Conservation (phyloP, 2,329 filamentous ascomycete species). For the Fusarium illudens region DNA sequence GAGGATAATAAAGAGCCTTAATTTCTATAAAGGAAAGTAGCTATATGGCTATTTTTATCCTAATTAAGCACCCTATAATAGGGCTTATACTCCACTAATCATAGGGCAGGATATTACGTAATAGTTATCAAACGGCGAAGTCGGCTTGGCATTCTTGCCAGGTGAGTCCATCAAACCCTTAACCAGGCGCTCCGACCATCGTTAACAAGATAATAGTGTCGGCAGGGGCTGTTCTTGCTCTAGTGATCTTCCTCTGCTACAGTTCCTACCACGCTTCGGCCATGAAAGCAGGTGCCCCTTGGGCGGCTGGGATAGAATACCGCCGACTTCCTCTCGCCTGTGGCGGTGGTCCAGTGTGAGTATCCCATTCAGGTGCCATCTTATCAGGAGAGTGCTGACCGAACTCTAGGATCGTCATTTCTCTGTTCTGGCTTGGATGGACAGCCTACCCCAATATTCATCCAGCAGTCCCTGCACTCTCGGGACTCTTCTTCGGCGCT, state of each 20-base stretch:
- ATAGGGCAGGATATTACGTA: too few relatives aligned
- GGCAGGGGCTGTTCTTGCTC: background rate
- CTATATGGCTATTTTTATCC: too few relatives aligned
- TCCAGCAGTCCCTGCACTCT: background rate
- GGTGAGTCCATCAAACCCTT: background rate
- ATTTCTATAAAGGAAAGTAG: too few relatives aligned
- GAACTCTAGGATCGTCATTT: background rate
- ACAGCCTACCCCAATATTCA: background rate
- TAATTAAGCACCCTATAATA: too few relatives aligned
- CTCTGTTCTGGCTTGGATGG: constrained; percentile 36
- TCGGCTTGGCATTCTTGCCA: background rate
- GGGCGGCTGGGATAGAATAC: constrained; percentile 23
- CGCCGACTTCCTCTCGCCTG: constrained; percentile 31
- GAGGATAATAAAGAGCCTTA: too few relatives aligned
- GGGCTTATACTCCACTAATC: too few relatives aligned
- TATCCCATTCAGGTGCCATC: fast-evolving
- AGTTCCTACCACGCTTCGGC: constrained; percentile 16
- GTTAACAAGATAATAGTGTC: background rate
- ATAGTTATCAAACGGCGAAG: background rate
- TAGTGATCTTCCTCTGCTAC: constrained; percentile 22
- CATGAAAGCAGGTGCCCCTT: constrained; percentile 1
- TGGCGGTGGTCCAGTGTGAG: constrained; percentile 8
- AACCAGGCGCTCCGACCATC: fast-evolving
- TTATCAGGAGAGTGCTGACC: background rate
- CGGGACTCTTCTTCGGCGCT: background rate